Evolutionary conservation across 2,329 filamentous ascomycete genomes (phyloP).

Genomic region (Sporothrix variecibatus): DNA sequence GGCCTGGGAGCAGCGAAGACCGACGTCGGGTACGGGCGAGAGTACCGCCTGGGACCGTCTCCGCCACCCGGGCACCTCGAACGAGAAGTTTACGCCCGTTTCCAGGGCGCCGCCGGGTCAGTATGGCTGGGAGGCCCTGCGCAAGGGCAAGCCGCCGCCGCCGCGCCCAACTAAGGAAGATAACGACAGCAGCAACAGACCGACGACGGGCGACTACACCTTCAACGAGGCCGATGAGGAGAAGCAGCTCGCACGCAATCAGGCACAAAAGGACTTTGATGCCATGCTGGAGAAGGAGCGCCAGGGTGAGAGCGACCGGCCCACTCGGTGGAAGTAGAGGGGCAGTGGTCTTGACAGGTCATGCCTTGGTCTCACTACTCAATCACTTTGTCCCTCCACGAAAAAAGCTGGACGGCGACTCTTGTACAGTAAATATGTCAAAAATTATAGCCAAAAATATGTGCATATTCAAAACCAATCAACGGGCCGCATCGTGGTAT

Average conservation of each 20-base stretch:
- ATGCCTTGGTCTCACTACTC: neutral
- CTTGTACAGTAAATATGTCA: neutral
- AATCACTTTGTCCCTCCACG: neutral
- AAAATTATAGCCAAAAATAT: neutral
- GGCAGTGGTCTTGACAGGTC: neutral
- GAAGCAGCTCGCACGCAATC: slow-evolving; percentile 24
- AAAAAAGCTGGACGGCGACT: neutral
- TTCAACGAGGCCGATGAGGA: slow-evolving; percentile 25
- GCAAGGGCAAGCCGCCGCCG: neutral
- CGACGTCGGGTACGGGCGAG: neutral
- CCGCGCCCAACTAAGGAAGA: neutral
- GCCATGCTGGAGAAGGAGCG: slow-evolving; percentile 35
- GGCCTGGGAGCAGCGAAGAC: slow-evolving; percentile 18
- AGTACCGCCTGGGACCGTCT: slow-evolving; percentile 33
- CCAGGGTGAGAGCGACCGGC: slow-evolving; percentile 25
- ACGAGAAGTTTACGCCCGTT: neutral
- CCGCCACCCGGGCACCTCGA: slow-evolving; percentile 13
- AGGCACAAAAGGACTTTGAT: slow-evolving; percentile 34
- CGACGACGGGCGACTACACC: slow-evolving; percentile 25
- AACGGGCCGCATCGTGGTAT: neutral
- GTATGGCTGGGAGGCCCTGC: slow-evolving; percentile 13
- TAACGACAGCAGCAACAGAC: neutral
- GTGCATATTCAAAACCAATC: neutral
- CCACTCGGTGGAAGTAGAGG: neutral
- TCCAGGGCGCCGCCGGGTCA: slow-evolving; percentile 10